These are phyloP conservation scores for Coemansia sp. DNA, from an alignment of 192 early-diverging fungal genomes.

Conservation along the genomic window DNA sequence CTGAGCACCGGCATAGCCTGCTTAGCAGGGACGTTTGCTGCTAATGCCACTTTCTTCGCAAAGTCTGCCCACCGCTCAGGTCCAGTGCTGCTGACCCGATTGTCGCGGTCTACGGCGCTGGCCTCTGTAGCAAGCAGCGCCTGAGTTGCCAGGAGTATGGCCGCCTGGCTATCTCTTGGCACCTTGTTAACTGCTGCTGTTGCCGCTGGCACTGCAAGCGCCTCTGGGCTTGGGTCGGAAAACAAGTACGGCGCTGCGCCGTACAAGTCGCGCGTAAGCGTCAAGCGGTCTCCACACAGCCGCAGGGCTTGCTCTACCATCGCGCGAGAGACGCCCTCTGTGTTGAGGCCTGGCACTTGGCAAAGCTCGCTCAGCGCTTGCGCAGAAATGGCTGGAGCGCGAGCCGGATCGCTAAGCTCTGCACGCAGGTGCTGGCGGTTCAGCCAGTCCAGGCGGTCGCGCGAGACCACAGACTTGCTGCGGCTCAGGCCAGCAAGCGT, in stretches of 20 bases:
- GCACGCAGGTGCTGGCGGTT: constrained; percentile 46
- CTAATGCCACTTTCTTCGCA: constrained; percentile 45
- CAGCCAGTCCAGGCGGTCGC: constrained; percentile 51
- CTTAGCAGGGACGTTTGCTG: constrained; percentile 39
- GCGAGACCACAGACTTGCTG: constrained; percentile 49
- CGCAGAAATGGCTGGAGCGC: background rate
- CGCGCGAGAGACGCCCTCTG: background rate
- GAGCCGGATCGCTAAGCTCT: constrained; percentile 18
- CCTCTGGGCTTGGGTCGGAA: constrained; percentile 23
- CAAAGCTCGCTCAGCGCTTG: constrained; percentile 20
- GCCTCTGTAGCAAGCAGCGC: background rate
- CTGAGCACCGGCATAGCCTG: constrained; percentile 68
- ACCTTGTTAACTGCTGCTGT: constrained; percentile 9
- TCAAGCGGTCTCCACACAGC: constrained; percentile 34
- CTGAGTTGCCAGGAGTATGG: constrained; percentile 10
- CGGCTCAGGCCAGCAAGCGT: constrained; percentile 41
- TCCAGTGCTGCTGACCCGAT: background rate
- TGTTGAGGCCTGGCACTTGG: background rate
- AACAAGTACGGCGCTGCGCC: constrained; percentile 37
- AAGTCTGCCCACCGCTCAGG: constrained; percentile 26
- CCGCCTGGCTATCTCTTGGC: constrained; percentile 19
- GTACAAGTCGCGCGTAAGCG: constrained; percentile 31
- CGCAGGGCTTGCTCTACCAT: constrained; percentile 22
- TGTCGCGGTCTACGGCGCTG: background rate
- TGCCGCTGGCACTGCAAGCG: background rate